phyloP scores from a whole-genome alignment of 1,284 basidiomycete genomes.

The Gastroboletus turbinatus region DNA sequence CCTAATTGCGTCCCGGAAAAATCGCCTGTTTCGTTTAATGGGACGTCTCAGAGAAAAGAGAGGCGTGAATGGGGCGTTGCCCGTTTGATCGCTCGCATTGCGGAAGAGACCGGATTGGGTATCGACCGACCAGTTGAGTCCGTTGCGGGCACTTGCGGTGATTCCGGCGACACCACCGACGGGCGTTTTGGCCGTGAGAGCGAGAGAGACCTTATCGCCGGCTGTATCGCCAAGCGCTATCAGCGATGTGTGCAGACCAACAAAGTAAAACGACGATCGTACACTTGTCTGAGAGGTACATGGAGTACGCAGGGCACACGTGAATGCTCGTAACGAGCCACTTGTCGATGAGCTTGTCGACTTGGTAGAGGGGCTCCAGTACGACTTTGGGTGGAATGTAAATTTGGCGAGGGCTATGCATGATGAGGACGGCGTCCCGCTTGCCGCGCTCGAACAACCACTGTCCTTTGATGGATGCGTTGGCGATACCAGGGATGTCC shows the following conservation, averaged over 20 bases:
- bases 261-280: neutral
- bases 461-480: constrained; percentile 15
- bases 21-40: constrained; percentile 16
- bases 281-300: constrained; percentile 33
- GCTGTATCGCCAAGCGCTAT: constrained; percentile 6
- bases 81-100: constrained; percentile 11
- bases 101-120: constrained; percentile 19
- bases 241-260: neutral
- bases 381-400: constrained; percentile 18
- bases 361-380: constrained; percentile 20
- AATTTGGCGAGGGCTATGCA: constrained; percentile 23
- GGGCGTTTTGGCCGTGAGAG: constrained; percentile 10
- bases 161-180: neutral
- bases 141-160: neutral
- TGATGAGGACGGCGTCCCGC: constrained; percentile 20
- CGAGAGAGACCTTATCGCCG: constrained; percentile 18
- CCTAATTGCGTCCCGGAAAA: constrained; percentile 17
- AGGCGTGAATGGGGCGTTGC: constrained; percentile 19
- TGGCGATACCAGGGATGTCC: constrained; percentile 5
- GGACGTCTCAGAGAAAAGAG: constrained; percentile 24
- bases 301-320: constrained; percentile 22
- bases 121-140: constrained; percentile 18
- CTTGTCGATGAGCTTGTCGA: constrained; percentile 21
- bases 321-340: constrained; percentile 21
- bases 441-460: constrained; percentile 22